These are phyloP conservation scores for Pouteria campechiana DNA, from an alignment of 179 eudicot species.

Conservation along the genomic window DNA sequence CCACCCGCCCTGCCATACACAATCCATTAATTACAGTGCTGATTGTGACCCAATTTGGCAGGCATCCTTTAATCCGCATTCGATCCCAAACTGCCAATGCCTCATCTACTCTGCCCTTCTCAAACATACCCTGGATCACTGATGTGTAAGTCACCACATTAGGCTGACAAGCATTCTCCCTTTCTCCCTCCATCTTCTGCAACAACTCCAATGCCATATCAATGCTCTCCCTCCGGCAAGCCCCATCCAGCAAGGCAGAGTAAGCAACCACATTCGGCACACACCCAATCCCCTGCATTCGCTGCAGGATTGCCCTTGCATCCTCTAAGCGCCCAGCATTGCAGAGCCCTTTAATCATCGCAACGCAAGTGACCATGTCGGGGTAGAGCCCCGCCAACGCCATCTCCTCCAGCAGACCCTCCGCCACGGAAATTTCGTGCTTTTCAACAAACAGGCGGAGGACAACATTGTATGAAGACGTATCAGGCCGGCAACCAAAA, in stretches of 20 bases:
- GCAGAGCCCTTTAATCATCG: constrained; percentile 58
- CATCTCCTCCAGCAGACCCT: constrained; percentile 58
- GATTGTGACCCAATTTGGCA: constrained; percentile 57
- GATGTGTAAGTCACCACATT: constrained; percentile 63
- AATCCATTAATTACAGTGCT: constrained; percentile 49
- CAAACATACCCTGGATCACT: constrained; percentile 47
- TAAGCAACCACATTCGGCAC: constrained; percentile 46
- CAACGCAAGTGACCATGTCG: constrained; percentile 61
- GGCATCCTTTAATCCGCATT: constrained; percentile 31
- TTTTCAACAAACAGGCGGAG: constrained; percentile 50
- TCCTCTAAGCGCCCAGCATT: constrained; percentile 46
- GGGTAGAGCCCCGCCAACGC: constrained; percentile 34
- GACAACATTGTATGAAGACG: constrained; percentile 53
- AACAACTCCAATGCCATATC: constrained; percentile 55
- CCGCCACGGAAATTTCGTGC: constrained; percentile 36
- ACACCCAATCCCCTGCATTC: constrained; percentile 50
- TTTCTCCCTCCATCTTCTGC: constrained; percentile 59
- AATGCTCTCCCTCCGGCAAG: constrained; percentile 41
- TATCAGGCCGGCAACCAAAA: constrained; percentile 48
- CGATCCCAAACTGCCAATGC: constrained; percentile 51
- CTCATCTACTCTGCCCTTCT: constrained; percentile 39
- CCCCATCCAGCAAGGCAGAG: constrained; percentile 63
- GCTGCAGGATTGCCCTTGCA: constrained; percentile 44
- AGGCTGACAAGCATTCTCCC: constrained; percentile 45
- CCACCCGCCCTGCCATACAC: constrained; percentile 37